A percentile compares a stretch with the other conserved stretches of the same genome.
These are phyloP conservation scores for Diaporthe sp. DNA, from an alignment of 2,329 filamentous ascomycete genomes.

Conservation along the genomic window DNA sequence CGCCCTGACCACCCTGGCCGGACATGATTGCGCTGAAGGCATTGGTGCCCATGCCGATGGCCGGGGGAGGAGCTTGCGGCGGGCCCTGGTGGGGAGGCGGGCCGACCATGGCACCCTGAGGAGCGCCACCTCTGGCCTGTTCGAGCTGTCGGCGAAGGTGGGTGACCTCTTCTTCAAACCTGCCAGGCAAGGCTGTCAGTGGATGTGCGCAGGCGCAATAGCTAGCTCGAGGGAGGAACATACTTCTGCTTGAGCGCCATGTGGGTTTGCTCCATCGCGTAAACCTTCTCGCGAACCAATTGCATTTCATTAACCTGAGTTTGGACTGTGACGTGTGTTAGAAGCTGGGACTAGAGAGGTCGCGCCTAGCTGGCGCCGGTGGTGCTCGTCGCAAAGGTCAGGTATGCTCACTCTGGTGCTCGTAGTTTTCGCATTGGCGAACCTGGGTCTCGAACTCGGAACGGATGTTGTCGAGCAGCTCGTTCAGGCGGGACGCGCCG, in stretches of 20 bases:
- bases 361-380: constrained; percentile 1
- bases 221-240: constrained; percentile 47
- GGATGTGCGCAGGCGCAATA: constrained; percentile 26
- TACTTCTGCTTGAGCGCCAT: constrained; percentile 92
- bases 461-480: constrained; percentile 92
- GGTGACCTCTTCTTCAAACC: constrained; percentile 93
- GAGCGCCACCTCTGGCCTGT: constrained; percentile 74
- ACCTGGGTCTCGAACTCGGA: constrained; percentile 90
- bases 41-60: constrained; percentile 90
- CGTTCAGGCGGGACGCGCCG: constrained; percentile 77
- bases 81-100: constrained; percentile 82
- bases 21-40: constrained; percentile 97
- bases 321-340: constrained; percentile 72
- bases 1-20: constrained; percentile 84
- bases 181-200: constrained; percentile 53
- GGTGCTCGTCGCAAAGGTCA: neutral
- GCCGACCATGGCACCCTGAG: constrained; percentile 71
- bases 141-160: constrained; percentile 90
- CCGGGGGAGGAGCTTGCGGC: constrained; percentile 86
- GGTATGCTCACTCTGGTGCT: constrained; percentile 82
- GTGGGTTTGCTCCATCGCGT: constrained; percentile 90
- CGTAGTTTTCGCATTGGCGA: constrained; percentile 85
- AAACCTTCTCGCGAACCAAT: constrained; percentile 92
- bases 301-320: constrained; percentile 96
- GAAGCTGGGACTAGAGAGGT: constrained; percentile 34